Conservation (phyloP, 2,329 filamentous ascomycete species). For the Colletotrichum coccodes region DNA sequence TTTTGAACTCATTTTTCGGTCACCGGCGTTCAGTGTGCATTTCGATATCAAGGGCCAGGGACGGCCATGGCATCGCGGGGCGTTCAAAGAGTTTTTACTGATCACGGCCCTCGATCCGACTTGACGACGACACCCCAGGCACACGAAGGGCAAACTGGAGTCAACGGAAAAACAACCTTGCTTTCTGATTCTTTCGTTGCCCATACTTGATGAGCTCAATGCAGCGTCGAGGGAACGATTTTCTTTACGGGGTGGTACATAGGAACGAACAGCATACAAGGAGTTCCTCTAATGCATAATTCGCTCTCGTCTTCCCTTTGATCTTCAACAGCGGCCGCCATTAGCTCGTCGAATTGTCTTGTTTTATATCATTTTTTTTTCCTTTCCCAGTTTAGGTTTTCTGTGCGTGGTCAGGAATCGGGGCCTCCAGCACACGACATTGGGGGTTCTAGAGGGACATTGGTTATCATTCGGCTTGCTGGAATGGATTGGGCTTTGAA, state of each 20-base stretch:
- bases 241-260: conserved; percentile 26
- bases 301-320: conserved; percentile 21
- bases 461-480: conserved; percentile 11
- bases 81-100: conserved; percentile 22
- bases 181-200: conserved; percentile 10
- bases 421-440: conserved; percentile 34
- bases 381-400: background rate
- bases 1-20: conserved; percentile 5
- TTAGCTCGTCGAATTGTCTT: conserved; percentile 14
- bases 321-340: conserved; percentile 27
- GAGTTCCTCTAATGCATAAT: conserved; percentile 37
- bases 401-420: conserved; percentile 11
- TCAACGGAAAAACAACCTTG: conserved; percentile 21
- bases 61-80: conserved; percentile 24
- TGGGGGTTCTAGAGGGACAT: conserved; percentile 12
- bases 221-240: conserved; percentile 21
- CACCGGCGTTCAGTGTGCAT: conserved; percentile 28
- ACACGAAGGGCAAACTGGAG: conserved; percentile 25
- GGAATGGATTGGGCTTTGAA: background rate
- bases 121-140: conserved; percentile 18
- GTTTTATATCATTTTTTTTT: conserved; percentile 1
- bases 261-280: conserved; percentile 31
- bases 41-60: conserved; percentile 17
- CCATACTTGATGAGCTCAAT: conserved; percentile 26
- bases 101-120: conserved; percentile 14